Evolutionary conservation across 306 rosid genomes (phyloP).

Genomic region (Fragaria nilgerrensis): DNA sequence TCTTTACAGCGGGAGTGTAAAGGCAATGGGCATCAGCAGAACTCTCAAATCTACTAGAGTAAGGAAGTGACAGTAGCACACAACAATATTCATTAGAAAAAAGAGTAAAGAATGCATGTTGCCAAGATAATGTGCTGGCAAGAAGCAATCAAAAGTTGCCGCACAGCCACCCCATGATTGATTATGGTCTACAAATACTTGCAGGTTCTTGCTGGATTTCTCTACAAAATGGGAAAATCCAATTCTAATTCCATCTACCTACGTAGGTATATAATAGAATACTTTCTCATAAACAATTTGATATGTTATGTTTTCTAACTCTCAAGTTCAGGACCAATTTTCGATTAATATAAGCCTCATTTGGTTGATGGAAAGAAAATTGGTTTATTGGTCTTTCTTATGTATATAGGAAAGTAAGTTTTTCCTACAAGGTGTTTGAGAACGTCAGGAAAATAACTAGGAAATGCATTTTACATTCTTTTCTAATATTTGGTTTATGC

Average conservation of each 20-base stretch:
- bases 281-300: background rate
- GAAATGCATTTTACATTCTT: too few species aligned
- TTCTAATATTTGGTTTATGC: too few species aligned
- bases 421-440: too few species aligned
- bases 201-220: background rate
- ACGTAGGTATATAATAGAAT: background rate
- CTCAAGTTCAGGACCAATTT: background rate
- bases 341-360: background rate
- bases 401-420: too few species aligned
- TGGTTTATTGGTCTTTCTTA: too few species aligned
- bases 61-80: background rate
- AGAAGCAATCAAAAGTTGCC: constrained; percentile 15
- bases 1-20: too few species aligned
- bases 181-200: background rate
- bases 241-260: background rate
- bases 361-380: too few species aligned
- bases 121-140: background rate
- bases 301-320: background rate
- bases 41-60: background rate
- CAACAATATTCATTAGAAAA: background rate
- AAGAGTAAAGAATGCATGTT: background rate
- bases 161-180: constrained; percentile 1
- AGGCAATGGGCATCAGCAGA: too few species aligned
- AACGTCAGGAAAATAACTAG: too few species aligned
- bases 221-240: background rate